A percentile compares a stretch with the other conserved stretches of the same genome.
These are phyloP conservation scores for Trichocomaceae sp. DNA, from an alignment of 2,329 filamentous ascomycete species.

Conservation along the genomic window DNA sequence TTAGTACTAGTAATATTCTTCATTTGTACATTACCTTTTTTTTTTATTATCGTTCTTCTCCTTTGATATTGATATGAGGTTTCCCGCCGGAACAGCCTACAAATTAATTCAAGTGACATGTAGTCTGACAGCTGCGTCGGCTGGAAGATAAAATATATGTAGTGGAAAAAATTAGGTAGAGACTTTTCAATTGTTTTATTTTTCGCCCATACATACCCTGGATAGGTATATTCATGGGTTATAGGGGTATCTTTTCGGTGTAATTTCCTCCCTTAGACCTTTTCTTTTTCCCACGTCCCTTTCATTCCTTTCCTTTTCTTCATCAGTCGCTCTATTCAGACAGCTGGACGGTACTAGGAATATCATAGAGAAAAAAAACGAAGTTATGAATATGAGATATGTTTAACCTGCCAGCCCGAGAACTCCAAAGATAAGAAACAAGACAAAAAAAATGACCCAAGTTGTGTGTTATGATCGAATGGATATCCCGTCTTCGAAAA, in stretches of 20 bases:
- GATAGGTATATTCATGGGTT: background rate
- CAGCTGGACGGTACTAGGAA: background rate
- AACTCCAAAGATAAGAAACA: constrained; percentile 9
- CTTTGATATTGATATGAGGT: background rate
- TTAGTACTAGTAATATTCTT: background rate
- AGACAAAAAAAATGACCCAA: background rate
- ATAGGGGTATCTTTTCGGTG: background rate
- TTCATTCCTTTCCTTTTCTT: background rate
- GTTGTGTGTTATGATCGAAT: background rate
- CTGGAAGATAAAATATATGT: background rate
- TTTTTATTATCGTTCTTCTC: background rate
- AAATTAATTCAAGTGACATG: background rate
- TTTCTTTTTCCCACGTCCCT: background rate
- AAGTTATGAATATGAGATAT: background rate
- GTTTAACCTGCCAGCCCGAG: constrained; percentile 5
- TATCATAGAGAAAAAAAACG: background rate
- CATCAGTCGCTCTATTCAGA: background rate
- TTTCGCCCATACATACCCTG: too few species aligned
- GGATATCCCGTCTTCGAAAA: background rate
- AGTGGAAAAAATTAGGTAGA: too few species aligned
- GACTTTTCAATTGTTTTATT: background rate
- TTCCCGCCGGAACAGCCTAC: background rate
- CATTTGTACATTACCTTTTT: background rate
- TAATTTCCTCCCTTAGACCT: background rate
- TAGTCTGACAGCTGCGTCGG: background rate